Evolutionary conservation across 2,329 filamentous ascomycete genomes (phyloP), one percentile per base, ranked within the genome.

Genomic region (Hypomyces perniciosus): DNA sequence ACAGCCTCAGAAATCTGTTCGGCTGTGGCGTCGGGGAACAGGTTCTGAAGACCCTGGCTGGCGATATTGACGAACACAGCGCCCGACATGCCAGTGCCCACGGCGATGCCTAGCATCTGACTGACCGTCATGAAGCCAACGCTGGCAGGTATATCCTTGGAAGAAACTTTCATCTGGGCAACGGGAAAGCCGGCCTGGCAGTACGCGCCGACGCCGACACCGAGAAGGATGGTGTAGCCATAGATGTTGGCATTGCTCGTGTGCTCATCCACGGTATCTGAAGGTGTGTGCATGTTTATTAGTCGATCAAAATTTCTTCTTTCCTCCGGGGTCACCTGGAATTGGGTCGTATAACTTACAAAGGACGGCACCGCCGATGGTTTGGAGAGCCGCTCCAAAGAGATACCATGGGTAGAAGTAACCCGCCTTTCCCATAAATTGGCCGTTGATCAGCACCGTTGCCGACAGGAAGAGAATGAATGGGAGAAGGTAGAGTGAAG

Each of bases 331-430:
- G 20, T 20, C 20, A 13, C 39, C 5, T 42, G 6, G 27, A 26
- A 20, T 20, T 42, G 7, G 39, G 5, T 5, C 39, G n/a, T 6
- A 26, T 6, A 26, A 57, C 56, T 48, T 56, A 57, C 59, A 64
- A 56, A 72, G 57, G n/a, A 72, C 53, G 2, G 63, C 65, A 20
- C 58, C 60, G 1, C 68, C 71, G 8, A 65, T 55, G 4, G 68
- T 46, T 5, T 62, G 55, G 6, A 73, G 50, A 4, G 62, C 49
- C 12, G 64, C 62, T 5, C 66, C 66, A 51, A 65, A 40, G 26
- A 70, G 44, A 51, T 67, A 75, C 64, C 61, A 73, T 4, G 64
- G 69, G 58, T 62, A 63, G 54, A 71, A 74, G 56, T 68, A 68
- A 9, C 69, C 68, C 12, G 63, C 56, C 9, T 59, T 61, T 5